Conservation (phyloP, 257 asterid species). For the Knoxia roxburghii region DNA sequence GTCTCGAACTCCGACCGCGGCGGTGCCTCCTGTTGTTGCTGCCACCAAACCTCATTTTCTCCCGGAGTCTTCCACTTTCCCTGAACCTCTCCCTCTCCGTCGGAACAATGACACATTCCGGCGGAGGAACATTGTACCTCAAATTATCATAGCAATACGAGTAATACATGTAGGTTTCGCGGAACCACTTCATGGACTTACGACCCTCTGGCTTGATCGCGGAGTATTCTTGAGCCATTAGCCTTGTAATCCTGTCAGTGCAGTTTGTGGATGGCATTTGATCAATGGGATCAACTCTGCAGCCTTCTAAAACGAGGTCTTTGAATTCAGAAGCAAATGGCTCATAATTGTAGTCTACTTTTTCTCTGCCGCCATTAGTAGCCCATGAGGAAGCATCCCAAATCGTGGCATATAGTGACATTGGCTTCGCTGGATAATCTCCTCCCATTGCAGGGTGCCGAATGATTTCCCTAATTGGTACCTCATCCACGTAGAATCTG, state of each 20-base stretch:
- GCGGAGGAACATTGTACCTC: constrained; percentile 63
- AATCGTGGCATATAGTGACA: constrained; percentile 87
- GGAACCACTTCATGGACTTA: constrained; percentile 51
- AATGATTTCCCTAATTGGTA: constrained; percentile 66
- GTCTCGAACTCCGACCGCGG: constrained; percentile 29
- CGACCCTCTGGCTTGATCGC: constrained; percentile 33
- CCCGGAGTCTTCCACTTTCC: constrained; percentile 52
- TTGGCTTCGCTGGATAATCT: constrained; percentile 85
- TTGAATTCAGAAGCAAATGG: constrained; percentile 68
- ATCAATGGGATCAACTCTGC: constrained; percentile 68
- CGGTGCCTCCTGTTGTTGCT: constrained; percentile 34
- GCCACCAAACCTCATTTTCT: constrained; percentile 51
- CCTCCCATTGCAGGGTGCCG: constrained; percentile 52
- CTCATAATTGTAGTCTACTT: constrained; percentile 57
- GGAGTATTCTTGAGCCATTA: constrained; percentile 36
- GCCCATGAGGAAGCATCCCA: constrained; percentile 99
- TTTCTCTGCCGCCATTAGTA: constrained; percentile 77
- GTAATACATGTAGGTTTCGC: constrained; percentile 70
- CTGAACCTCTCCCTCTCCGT: constrained; percentile 50
- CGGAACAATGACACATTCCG: constrained; percentile 65
- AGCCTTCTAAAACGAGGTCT: constrained; percentile 70
- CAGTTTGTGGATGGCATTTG: constrained; percentile 72
- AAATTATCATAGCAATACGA: constrained; percentile 65
- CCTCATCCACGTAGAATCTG: constrained; percentile 77
- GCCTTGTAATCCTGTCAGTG: constrained; percentile 27